Evolutionary conservation across 2,329 filamentous ascomycete species (phyloP), one percentile per base, ranked within the genome.

Genomic region (Pseudogymnoascus sp.): DNA sequence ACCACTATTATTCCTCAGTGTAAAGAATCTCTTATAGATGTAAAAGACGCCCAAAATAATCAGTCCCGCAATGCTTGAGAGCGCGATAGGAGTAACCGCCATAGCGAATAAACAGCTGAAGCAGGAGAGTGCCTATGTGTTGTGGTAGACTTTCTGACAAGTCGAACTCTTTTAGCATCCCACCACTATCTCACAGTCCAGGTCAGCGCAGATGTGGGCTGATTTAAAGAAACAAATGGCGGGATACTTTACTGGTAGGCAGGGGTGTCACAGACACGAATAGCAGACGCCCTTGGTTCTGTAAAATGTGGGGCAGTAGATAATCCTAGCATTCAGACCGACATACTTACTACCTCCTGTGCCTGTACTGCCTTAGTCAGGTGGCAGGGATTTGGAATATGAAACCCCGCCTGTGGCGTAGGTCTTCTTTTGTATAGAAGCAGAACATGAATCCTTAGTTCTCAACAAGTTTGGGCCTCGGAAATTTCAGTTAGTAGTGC

Each of bases 1-100:
- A 25, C 49, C 56, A 38, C 59, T 46, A 28, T 61, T 62, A 16
- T 60, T 65, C 56, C 60, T 64, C 21, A 49, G 61, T 18, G 56
- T 21, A 46, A 46, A 46, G 42, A 46, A 46, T 46, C 42, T 46
- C 42, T 23, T 46, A 46, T 46, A 46, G 6, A 46, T 46, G 21
- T 46, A 46, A 46, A 46, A 46, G 21, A 23, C 21, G 18, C 18
- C 42, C 5, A 46, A 25, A 25, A 14, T 25, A 14, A 46, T 46
- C 6, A 46, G 42, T 46, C 42, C 42, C 21, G 18, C 42, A 23
- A 46, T 23, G 6, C 18, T 25, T 25, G 42, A 46, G 25, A 59
- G 53, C 53, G 34, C 5, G 34, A 4, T 18, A 37, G 11, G 4
- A 18, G 9, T 34, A 25, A 31, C 25, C 9, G 18, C 28, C 28